Percentiles rank a stretch among this genome's conserved stretches.
Evolutionary conservation across 2,329 filamentous ascomycete species (phyloP).

Genomic region (Hypoxylon sp.): DNA sequence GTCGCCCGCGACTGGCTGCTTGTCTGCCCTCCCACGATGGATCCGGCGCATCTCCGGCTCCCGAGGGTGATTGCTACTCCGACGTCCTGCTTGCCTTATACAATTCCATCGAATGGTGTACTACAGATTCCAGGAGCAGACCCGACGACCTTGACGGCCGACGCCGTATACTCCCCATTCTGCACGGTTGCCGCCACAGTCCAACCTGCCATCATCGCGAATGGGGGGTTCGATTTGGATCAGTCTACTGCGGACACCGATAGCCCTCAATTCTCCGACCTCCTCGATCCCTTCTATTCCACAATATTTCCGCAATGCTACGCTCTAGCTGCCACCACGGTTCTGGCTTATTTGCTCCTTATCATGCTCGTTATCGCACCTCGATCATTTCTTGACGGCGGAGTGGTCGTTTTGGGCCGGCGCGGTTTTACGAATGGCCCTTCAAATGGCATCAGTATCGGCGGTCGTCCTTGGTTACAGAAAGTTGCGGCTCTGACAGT

Average conservation of each 20-base stretch:
- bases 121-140: constrained; percentile 65
- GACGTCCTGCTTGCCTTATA: constrained; percentile 56
- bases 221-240: constrained; percentile 57
- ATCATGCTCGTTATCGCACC: constrained; percentile 95
- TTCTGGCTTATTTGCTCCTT: constrained; percentile 90
- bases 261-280: constrained; percentile 67
- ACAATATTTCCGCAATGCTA: constrained; percentile 95
- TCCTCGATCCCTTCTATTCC: constrained; percentile 90
- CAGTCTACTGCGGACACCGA: constrained; percentile 53
- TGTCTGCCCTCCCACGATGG: constrained; percentile 44
- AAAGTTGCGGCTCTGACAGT: constrained; percentile 81
- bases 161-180: constrained; percentile 70
- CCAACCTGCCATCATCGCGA: constrained; percentile 58
- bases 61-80: constrained; percentile 48
- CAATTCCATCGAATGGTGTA: constrained; percentile 60
- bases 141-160: constrained; percentile 69
- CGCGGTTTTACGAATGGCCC: constrained; percentile 88
- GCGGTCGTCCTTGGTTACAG: constrained; percentile 93
- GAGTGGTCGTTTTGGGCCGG: constrained; percentile 82
- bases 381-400: constrained; percentile 91
- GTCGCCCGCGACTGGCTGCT: constrained; percentile 48
- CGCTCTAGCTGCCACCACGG: constrained; percentile 89
- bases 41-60: constrained; percentile 43
- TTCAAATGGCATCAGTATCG: constrained; percentile 83
- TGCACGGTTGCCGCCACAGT: constrained; percentile 60